These are phyloP conservation scores for Alternaria arborescens DNA, from an alignment of 2,329 filamentous ascomycete species.

Conservation along the genomic window DNA sequence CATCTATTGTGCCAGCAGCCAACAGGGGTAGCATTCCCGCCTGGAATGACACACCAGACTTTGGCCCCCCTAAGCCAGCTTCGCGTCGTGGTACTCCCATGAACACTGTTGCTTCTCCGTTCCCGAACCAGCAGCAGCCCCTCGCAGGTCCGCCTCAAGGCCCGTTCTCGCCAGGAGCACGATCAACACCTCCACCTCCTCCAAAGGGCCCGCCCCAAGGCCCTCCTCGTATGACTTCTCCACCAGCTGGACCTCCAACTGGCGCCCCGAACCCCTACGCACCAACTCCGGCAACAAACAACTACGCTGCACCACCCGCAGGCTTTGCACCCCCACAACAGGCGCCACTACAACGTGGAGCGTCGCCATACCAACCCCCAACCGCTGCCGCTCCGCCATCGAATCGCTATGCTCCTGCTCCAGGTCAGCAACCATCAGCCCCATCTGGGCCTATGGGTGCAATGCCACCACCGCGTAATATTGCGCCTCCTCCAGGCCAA, in stretches of 20 bases:
- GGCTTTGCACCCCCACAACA: conserved; percentile 58
- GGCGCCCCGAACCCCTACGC: conserved; percentile 68
- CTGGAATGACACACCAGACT: conserved; percentile 95
- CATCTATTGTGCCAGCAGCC: conserved; percentile 68
- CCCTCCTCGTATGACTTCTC: conserved; percentile 69
- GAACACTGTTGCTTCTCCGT: conserved; percentile 76
- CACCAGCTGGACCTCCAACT: conserved; percentile 64
- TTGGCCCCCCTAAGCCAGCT: conserved; percentile 72
- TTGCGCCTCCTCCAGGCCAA: conserved; percentile 55
- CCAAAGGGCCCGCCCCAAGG: conserved; percentile 73
- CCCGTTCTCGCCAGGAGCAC: conserved; percentile 65
- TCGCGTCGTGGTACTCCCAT: conserved; percentile 78
- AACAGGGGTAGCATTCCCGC: conserved; percentile 75
- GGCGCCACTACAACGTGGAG: conserved; percentile 73
- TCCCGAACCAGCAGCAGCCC: conserved; percentile 68
- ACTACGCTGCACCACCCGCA: conserved; percentile 66
- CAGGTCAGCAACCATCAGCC: conserved; percentile 62
- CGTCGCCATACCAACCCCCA: conserved; percentile 87
- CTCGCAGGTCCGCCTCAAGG: conserved; percentile 65
- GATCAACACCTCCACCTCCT: conserved; percentile 77
- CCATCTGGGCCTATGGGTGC: conserved; percentile 42
- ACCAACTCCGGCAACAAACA: conserved; percentile 58
- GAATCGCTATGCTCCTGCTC: conserved; percentile 71
- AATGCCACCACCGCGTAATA: conserved; percentile 53
- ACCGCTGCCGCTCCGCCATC: conserved; percentile 70